A percentile compares a stretch with the other conserved stretches of the same genome.
phyloP scores from a whole-genome alignment of 768 basidiomycete species.

The Tylopilus vinaceipallidus region DNA sequence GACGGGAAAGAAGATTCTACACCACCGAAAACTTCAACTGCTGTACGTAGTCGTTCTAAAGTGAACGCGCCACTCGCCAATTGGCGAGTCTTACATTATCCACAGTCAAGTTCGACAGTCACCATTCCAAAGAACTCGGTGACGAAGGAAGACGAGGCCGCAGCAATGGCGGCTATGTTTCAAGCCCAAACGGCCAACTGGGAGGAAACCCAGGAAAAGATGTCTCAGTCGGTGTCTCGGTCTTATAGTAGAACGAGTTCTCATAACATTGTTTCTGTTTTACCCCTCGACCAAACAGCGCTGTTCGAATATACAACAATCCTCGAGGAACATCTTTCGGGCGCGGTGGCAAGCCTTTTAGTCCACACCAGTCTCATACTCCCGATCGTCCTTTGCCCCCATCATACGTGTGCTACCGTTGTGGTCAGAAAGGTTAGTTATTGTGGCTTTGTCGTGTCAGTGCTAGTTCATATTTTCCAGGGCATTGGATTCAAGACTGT shows the following conservation, averaged over 20 bases:
- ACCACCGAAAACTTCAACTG: constrained; percentile 24
- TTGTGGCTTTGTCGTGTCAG: not conserved
- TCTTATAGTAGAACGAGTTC: constrained; percentile 64
- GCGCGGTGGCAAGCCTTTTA: constrained; percentile 54
- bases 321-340: constrained; percentile 62
- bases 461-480: constrained; percentile 39
- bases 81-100: constrained; percentile 27
- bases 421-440: constrained; percentile 88
- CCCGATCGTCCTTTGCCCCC: constrained; percentile 81
- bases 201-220: constrained; percentile 99
- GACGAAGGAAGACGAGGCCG: constrained; percentile 78
- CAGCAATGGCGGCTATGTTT: constrained; percentile 98
- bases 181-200: constrained; percentile 91
- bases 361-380: constrained; percentile 48
- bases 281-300: constrained; percentile 46
- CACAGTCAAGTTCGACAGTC: constrained; percentile 35
- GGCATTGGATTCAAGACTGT: constrained; percentile 99
- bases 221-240: constrained; percentile 94
- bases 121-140: constrained; percentile 40
- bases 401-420: constrained; percentile 98
- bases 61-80: constrained; percentile 18
- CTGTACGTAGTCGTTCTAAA: constrained; percentile 34
- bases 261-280: constrained; percentile 64
- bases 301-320: constrained; percentile 64
- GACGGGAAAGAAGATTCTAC: constrained; percentile 72